These are phyloP conservation scores for Penicillium fuscoglaucum DNA, from an alignment of 2,329 filamentous ascomycete genomes.

Conservation along the genomic window DNA sequence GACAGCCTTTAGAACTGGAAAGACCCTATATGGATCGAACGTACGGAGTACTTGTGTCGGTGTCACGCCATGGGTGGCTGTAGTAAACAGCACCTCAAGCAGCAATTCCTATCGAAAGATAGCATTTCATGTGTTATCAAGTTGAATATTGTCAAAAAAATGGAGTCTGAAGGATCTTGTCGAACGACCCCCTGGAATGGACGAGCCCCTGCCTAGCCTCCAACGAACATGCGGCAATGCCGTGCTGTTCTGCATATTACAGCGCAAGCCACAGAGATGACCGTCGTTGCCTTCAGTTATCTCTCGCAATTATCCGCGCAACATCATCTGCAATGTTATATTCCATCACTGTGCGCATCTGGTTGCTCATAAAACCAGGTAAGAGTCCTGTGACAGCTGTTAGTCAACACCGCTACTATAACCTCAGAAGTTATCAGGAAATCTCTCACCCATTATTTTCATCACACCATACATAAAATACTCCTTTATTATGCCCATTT, in stretches of 20 bases:
- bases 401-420: background rate
- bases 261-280: background rate
- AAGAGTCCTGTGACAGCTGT: slow-evolving; percentile 25
- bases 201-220: background rate
- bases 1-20: background rate
- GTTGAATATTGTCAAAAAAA: background rate
- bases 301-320: background rate
- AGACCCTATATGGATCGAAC: background rate
- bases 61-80: background rate
- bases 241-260: background rate
- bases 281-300: background rate
- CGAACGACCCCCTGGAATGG: background rate
- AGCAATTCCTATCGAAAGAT: background rate
- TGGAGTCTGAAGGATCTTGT: background rate
- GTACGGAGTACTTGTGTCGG: background rate
- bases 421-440: background rate
- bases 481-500: slow-evolving; percentile 38
- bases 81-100: background rate
- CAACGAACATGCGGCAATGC: background rate
- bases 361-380: slow-evolving; percentile 18
- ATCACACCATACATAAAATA: slow-evolving; percentile 39
- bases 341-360: slow-evolving; percentile 9
- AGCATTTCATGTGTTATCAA: background rate
- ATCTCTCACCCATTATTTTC: slow-evolving; percentile 37
- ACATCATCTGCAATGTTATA: slow-evolving; percentile 22